These are phyloP conservation scores for Ceratobasidium sp. DNA, from an alignment of 1,284 basidiomycete genomes.

Conservation along the genomic window DNA sequence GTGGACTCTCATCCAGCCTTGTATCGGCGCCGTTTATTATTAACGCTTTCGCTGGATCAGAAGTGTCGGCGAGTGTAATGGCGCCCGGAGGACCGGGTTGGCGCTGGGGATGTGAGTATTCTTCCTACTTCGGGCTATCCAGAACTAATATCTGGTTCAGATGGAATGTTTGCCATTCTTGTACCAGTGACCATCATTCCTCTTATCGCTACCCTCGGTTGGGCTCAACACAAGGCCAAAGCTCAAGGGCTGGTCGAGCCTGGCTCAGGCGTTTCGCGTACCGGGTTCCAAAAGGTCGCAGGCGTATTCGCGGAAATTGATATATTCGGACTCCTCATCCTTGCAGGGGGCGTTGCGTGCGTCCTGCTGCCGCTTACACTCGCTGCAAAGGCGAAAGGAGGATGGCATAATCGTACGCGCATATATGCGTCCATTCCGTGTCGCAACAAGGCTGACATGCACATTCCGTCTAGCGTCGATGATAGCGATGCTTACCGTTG, in stretches of 20 bases:
- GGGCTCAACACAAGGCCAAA: slow-evolving; percentile 77
- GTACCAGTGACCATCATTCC: slow-evolving; percentile 69
- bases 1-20: slow-evolving; percentile 62
- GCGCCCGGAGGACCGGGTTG: slow-evolving; percentile 57
- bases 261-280: slow-evolving; percentile 34
- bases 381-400: slow-evolving; percentile 59
- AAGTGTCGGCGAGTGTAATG: slow-evolving; percentile 62
- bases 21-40: slow-evolving; percentile 62
- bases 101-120: slow-evolving; percentile 67
- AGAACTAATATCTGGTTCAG: slow-evolving; percentile 55
- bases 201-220: slow-evolving; percentile 75
- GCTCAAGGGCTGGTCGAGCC: slow-evolving; percentile 62
- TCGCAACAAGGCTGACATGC: slow-evolving; percentile 11
- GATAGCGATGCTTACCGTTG: slow-evolving; percentile 69
- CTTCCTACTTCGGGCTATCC: slow-evolving; percentile 54
- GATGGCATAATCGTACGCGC: slow-evolving; percentile 63
- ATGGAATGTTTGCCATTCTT: slow-evolving; percentile 76
- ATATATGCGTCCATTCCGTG: slow-evolving; percentile 12
- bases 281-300: slow-evolving; percentile 53
- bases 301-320: slow-evolving; percentile 67
- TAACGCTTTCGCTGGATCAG: slow-evolving; percentile 62
- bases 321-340: slow-evolving; percentile 74
- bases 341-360: slow-evolving; percentile 71
- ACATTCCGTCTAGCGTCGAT: slow-evolving; percentile 62
- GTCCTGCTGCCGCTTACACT: slow-evolving; percentile 79